Conservation (phyloP, 352 stramenopile genomes). For the Phytophthora pini region DNA sequence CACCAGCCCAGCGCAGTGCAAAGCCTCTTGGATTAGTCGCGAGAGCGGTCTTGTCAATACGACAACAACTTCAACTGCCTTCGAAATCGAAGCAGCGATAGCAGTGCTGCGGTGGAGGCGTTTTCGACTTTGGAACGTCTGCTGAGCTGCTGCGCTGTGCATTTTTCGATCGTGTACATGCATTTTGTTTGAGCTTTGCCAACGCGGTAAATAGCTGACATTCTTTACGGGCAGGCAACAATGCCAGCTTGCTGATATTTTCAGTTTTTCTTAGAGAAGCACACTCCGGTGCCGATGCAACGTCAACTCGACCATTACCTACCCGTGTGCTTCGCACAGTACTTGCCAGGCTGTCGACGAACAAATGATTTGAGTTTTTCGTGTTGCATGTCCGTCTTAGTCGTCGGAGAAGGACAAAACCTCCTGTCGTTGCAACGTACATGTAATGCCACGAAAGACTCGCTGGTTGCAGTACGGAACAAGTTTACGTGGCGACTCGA, state of each 20-base stretch:
- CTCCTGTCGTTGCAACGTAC: background rate
- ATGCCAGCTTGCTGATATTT: background rate
- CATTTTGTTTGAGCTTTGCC: too few relatives aligned
- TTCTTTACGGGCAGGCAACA: too few relatives aligned
- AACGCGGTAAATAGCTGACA: too few relatives aligned
- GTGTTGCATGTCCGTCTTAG: slow-evolving; percentile 2
- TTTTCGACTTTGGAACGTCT: too few relatives aligned
- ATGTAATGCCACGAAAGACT: slow-evolving; percentile 13
- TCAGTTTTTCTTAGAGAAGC: background rate
- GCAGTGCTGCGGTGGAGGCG: too few relatives aligned
- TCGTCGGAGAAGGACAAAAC: slow-evolving; percentile 2
- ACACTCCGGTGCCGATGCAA: background rate
- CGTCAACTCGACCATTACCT: slow-evolving; percentile 12
- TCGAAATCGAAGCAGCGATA: background rate
- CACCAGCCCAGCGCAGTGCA: slow-evolving; percentile 3
- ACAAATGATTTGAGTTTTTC: slow-evolving; percentile 10
- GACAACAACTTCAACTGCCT: slow-evolving; percentile 33
- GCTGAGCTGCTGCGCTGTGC: background rate
- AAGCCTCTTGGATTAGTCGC: slow-evolving; percentile 33
- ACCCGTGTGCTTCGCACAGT: background rate
- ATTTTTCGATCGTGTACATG: too few relatives aligned
- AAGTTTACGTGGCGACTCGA: slow-evolving; percentile 16
- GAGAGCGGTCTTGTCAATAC: slow-evolving; percentile 13
- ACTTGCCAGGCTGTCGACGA: slow-evolving; percentile 3
- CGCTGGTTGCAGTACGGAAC: slow-evolving; percentile 13